These are phyloP conservation scores for Zancudomyces culisetae DNA, from an alignment of 371 early-diverging fungal species.

Conservation along the genomic window DNA sequence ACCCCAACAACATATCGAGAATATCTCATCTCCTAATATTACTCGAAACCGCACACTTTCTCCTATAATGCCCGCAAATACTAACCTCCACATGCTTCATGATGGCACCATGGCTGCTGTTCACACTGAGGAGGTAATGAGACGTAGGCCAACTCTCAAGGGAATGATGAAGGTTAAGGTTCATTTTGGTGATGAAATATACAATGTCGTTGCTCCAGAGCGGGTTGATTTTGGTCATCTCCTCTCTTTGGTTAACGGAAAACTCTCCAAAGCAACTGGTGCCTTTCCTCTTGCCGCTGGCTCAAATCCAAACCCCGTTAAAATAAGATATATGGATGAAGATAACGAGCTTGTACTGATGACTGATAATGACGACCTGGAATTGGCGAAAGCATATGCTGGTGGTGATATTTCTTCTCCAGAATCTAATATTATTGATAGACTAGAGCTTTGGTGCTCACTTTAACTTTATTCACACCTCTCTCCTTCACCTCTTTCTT, in stretches of 20 bases:
- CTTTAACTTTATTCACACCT: too few species aligned
- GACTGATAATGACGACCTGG: constrained; percentile 81
- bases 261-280: constrained; percentile 27
- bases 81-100: neutral
- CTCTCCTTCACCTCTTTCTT: too few species aligned
- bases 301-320: constrained; percentile 12
- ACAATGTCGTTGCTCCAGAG: constrained; percentile 43
- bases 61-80: neutral
- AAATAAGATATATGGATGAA: constrained; percentile 72
- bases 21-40: neutral
- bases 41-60: neutral
- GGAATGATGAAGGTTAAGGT: constrained; percentile 53
- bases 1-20: neutral
- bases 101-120: too few species aligned
- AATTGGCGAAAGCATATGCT: constrained; percentile 50
- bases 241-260: constrained; percentile 36
- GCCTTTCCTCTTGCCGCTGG: neutral
- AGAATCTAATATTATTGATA: constrained; percentile 17
- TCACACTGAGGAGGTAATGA: constrained; percentile 7
- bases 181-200: constrained; percentile 46
- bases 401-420: constrained; percentile 27
- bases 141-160: constrained; percentile 15
- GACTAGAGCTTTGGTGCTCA: constrained; percentile 17
- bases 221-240: constrained; percentile 40
- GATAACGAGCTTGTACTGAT: constrained; percentile 69